phyloP scores from a whole-genome alignment of 2,329 filamentous ascomycete species.

The Xylaria polymorpha region DNA sequence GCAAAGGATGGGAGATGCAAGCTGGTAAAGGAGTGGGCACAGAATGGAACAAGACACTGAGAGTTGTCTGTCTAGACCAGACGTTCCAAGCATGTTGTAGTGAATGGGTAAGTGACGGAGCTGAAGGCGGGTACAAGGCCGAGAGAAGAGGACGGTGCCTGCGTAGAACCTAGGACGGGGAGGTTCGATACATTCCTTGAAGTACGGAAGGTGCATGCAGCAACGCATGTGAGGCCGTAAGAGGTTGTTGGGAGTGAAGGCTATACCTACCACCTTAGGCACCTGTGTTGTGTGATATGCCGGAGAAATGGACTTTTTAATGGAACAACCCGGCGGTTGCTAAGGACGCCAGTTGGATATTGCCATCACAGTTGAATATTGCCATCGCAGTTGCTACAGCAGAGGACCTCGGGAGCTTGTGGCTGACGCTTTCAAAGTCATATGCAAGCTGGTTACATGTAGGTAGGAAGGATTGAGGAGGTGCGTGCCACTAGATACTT shows the following conservation, averaged over 20 bases:
- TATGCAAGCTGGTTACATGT: too few relatives aligned
- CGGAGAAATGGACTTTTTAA: constrained; percentile 13
- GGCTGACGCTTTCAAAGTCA: background rate
- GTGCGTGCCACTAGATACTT: background rate
- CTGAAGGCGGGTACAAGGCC: background rate
- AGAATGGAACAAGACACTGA: constrained; percentile 18
- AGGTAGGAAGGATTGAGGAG: background rate
- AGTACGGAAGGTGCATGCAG: constrained; percentile 28
- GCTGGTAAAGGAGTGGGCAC: constrained; percentile 13
- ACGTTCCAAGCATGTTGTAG: constrained; percentile 22
- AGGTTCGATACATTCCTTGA: constrained; percentile 13
- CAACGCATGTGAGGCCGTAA: constrained; percentile 6
- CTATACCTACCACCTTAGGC: background rate
- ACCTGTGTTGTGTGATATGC: constrained; percentile 6
- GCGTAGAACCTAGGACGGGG: constrained; percentile 23
- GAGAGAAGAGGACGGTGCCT: constrained; percentile 9
- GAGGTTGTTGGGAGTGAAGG: background rate
- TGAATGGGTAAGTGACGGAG: constrained; percentile 2
- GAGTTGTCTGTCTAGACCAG: constrained; percentile 7
- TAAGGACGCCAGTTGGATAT: constrained; percentile 26
- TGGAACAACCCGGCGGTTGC: constrained; percentile 37
- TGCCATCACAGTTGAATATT: constrained; percentile 38
- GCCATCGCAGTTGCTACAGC: constrained; percentile 37
- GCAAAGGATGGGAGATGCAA: constrained; percentile 19
- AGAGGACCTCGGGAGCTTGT: constrained; percentile 14